Base-by-base conservation (phyloP, 768 basidiomycete genomes). In the Neoboletus magnificus region DNA sequence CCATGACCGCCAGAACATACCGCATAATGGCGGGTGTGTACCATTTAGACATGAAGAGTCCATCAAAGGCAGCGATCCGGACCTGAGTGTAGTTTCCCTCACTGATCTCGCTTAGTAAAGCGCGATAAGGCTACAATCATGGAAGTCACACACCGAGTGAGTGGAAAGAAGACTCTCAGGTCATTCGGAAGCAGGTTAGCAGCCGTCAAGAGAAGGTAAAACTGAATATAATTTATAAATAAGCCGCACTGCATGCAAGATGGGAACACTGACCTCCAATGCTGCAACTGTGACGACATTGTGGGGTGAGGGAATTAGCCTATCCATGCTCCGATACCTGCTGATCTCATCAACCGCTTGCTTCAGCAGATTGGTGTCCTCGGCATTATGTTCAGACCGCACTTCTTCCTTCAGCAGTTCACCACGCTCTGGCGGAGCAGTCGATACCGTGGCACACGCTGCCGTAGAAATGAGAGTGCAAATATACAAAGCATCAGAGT, bases 21-120 rank as follows among this genome's bases (percentile, higher is more conserved):
- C 84, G 83, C 83, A 91, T 89, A 62, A 95, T 85, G 64, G 84
- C 82, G 35, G 86, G 85, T 2, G 86, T 79, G 68, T 92, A 87
- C 93, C 93, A 89, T 52, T 93, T 87, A 54, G 88, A 88, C 68
- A 93, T 74, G 78, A 96, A 87, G 11, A 98, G 79, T 33, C 92
- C 91, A 71, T 99, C 97, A 62, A 99, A 97, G 4, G 97, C 96
- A 5, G 91, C 86, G 43, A 93, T 82, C 44, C 97, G 87, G 43
- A 99, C 91, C 66, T 91, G 88, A 3, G 87, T 87, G 63, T 89
- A 93, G 67, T 98, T 97, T 39, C 96, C 97, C 73, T 97, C 93
- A 25, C 95, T 95, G 61, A 27, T 56, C 52, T 36, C 43, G 44
- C 55, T 63, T n/a, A 66, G 58, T 11, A 48, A 52, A 40, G 25